Percentiles rank a stretch among this genome's conserved stretches.
Evolutionary conservation across 2,329 filamentous ascomycete genomes (phyloP).

Genomic region (Paecilomyces variotii): DNA sequence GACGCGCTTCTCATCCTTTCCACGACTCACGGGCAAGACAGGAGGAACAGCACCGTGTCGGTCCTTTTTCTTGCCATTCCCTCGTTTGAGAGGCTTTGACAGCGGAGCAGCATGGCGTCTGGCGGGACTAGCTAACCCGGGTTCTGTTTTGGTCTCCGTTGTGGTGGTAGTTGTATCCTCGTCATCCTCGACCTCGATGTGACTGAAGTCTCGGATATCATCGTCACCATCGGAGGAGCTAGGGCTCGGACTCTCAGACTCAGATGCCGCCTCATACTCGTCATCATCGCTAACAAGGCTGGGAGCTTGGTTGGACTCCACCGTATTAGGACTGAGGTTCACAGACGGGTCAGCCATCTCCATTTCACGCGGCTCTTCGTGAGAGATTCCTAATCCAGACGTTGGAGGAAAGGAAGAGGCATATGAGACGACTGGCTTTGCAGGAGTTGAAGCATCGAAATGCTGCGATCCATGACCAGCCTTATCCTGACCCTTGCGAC

Average conservation of each 20-base stretch:
- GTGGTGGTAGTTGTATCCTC: slow-evolving; percentile 29
- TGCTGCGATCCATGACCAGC: slow-evolving; percentile 30
- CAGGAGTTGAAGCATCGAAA: slow-evolving; percentile 33
- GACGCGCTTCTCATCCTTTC: slow-evolving; percentile 28
- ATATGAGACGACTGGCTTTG: slow-evolving; percentile 17
- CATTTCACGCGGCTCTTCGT: slow-evolving; percentile 34
- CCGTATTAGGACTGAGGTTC: slow-evolving; percentile 61
- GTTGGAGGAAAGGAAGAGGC: slow-evolving; percentile 23
- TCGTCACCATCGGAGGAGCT: slow-evolving; percentile 44
- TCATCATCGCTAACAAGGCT: slow-evolving; percentile 68
- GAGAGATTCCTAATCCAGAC: slow-evolving; percentile 38
- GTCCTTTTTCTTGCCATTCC: slow-evolving; percentile 23
- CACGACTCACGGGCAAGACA: slow-evolving; percentile 18
- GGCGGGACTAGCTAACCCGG: slow-evolving; percentile 21
- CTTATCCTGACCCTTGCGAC: slow-evolving; percentile 49
- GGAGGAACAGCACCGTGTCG: slow-evolving; percentile 17
- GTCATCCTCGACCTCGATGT: slow-evolving; percentile 40
- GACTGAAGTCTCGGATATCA: slow-evolving; percentile 42
- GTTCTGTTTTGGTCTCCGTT: slow-evolving; percentile 26
- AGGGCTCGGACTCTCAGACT: slow-evolving; percentile 51
- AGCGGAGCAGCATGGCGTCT: slow-evolving; percentile 18
- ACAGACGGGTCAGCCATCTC: slow-evolving; percentile 35
- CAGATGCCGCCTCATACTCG: slow-evolving; percentile 63
- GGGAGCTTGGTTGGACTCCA: slow-evolving; percentile 67
- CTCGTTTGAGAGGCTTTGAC: slow-evolving; percentile 23